Conservation (phyloP, 2,329 filamentous ascomycete genomes). For the Fusarium neocosmosporiellum region DNA sequence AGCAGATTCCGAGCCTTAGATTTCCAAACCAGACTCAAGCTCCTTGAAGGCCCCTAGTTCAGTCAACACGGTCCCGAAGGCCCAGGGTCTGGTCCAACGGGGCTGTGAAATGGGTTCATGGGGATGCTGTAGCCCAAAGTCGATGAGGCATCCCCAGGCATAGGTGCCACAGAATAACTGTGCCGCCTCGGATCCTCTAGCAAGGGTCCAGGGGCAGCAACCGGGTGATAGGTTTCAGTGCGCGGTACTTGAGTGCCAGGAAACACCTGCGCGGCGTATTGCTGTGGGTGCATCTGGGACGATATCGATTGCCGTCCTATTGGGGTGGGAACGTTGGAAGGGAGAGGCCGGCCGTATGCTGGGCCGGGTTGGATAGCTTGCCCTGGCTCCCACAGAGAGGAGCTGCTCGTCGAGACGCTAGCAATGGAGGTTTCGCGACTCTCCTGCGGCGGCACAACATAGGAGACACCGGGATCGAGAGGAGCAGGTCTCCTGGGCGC, state of each 20-base stretch:
- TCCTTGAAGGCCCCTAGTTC: constrained; percentile 9
- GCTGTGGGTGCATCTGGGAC: constrained; percentile 37
- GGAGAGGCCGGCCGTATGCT: constrained; percentile 43
- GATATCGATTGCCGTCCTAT: constrained; percentile 38
- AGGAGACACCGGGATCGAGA: constrained; percentile 43
- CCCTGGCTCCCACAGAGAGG: constrained; percentile 49
- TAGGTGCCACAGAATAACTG: constrained; percentile 37
- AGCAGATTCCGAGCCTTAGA: constrained; percentile 3
- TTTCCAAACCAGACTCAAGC: constrained; percentile 5
- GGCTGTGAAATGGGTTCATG: constrained; percentile 39
- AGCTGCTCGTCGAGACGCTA: constrained; percentile 47
- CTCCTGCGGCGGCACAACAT: constrained; percentile 46
- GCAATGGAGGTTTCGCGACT: constrained; percentile 49
- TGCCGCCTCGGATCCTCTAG: constrained; percentile 41
- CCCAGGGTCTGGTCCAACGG: constrained; percentile 31
- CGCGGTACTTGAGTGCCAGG: constrained; percentile 33
- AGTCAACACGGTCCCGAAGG: constrained; percentile 40
- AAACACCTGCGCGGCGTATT: constrained; percentile 38
- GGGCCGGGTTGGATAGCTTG: constrained; percentile 39
- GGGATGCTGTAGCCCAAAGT: constrained; percentile 40
- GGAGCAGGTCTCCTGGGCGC: constrained; percentile 49
- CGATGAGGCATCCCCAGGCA: constrained; percentile 36
- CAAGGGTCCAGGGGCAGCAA: constrained; percentile 36
- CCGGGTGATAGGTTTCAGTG: constrained; percentile 34
- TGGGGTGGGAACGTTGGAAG: constrained; percentile 35